Evolutionary conservation across 305 asterid species (phyloP).

Genomic region (Plantago rigida): DNA sequence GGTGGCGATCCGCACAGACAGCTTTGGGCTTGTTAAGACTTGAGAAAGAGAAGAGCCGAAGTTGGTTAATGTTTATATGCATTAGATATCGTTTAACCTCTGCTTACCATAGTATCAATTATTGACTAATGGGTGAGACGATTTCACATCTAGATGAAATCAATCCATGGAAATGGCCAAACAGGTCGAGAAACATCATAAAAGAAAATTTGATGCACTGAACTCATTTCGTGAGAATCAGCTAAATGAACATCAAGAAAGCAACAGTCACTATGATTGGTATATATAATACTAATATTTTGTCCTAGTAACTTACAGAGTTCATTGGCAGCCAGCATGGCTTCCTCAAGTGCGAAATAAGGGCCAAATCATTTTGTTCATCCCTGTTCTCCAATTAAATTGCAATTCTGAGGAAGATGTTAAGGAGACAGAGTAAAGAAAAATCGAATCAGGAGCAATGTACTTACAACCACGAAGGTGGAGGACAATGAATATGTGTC

Average conservation of each 20-base stretch:
- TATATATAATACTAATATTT: constrained; percentile 16
- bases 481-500: constrained; percentile 94
- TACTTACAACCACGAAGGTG: constrained; percentile 89
- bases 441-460: constrained; percentile 11
- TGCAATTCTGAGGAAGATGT: constrained; percentile 17
- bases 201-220: background rate
- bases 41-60: background rate
- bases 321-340: constrained; percentile 77
- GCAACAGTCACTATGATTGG: constrained; percentile 13
- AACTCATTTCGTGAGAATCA: background rate
- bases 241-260: constrained; percentile 5
- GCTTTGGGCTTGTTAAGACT: background rate
- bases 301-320: constrained; percentile 48
- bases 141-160: background rate
- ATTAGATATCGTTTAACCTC: background rate
- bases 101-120: background rate
- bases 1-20: background rate
- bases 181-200: background rate
- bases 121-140: background rate
- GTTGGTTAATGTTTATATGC: background rate
- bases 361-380: constrained; percentile 36
- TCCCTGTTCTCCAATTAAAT: constrained; percentile 52
- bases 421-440: constrained; percentile 7
- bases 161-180: constrained; percentile 2
- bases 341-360: constrained; percentile 46